Conservation (phyloP, 352 stramenopile genomes). For the Globisporangium nunn region DNA sequence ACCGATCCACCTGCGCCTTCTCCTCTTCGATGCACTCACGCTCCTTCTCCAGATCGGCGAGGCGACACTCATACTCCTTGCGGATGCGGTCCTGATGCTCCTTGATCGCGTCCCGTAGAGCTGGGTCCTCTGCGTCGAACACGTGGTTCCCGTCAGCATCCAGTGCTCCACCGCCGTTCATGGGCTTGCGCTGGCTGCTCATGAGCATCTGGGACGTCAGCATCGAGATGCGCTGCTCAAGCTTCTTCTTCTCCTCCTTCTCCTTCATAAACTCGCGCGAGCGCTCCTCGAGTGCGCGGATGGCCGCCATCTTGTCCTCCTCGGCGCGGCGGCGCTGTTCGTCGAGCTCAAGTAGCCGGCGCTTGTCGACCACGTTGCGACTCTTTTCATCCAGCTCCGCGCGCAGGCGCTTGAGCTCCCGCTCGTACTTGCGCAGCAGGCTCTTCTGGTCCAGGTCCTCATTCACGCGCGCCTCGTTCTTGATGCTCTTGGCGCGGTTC, state of each 20-base stretch:
- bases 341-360: constrained; percentile 85
- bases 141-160: too few species aligned
- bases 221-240: constrained; percentile 90
- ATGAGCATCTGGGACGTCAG: constrained; percentile 92
- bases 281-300: constrained; percentile 87
- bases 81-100: constrained; percentile 88
- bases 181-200: constrained; percentile 46
- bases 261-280: constrained; percentile 92
- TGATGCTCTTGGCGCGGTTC: constrained; percentile 91
- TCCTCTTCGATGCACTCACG: constrained; percentile 92
- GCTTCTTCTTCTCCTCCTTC: constrained; percentile 93
- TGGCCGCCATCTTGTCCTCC: constrained; percentile 93
- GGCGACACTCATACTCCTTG: constrained; percentile 86
- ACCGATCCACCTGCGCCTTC: constrained; percentile 93
- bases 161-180: not conserved
- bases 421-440: constrained; percentile 91
- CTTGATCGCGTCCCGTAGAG: constrained; percentile 79
- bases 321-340: constrained; percentile 87
- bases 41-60: constrained; percentile 92
- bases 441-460: constrained; percentile 93
- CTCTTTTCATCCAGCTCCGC: constrained; percentile 90
- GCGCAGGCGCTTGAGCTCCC: constrained; percentile 90
- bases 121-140: constrained; percentile 64
- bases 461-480: constrained; percentile 87
- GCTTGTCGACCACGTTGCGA: constrained; percentile 92